A percentile compares a stretch with the other conserved stretches of the same genome.
phyloP scores from a whole-genome alignment of 306 rosid species.

The Citrullus mucosospermus region DNA sequence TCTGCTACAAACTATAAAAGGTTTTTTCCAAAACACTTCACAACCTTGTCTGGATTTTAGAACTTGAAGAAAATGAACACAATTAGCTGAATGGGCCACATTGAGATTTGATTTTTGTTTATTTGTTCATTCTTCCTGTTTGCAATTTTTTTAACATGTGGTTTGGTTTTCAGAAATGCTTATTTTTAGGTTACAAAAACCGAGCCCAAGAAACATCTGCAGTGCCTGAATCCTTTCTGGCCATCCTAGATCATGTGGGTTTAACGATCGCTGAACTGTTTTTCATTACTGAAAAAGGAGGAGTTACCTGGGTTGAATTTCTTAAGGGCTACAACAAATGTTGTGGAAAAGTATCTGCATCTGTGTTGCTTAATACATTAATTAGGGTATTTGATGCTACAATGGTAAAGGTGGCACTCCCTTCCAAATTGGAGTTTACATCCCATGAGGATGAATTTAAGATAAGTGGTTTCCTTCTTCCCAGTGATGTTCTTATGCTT shows the following conservation, averaged over 20 bases:
- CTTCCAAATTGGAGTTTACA: conserved; percentile 44
- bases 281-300: conserved; percentile 39
- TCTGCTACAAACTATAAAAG: background rate
- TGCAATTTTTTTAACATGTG: conserved; percentile 2
- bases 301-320: conserved; percentile 63
- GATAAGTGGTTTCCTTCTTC: conserved; percentile 44
- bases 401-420: conserved; percentile 14
- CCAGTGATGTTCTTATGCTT: conserved; percentile 44
- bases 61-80: background rate
- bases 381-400: conserved; percentile 33
- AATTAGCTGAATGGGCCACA: background rate
- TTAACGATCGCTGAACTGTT: conserved; percentile 42
- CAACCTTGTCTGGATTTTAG: background rate
- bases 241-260: conserved; percentile 48
- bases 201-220: conserved; percentile 15
- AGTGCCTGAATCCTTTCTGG: conserved; percentile 31
- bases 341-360: conserved; percentile 48
- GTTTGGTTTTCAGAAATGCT: conserved; percentile 43
- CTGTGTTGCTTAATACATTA: conserved; percentile 38
- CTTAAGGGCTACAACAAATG: conserved; percentile 62
- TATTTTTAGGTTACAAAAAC: conserved; percentile 26
- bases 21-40: background rate
- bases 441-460: conserved; percentile 48
- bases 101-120: background rate
- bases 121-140: background rate